Percentiles rank a stretch among this genome's conserved stretches.
Conservation (phyloP, 495 filamentous ascomycete species). For the Hyaloscypha bicolor region DNA sequence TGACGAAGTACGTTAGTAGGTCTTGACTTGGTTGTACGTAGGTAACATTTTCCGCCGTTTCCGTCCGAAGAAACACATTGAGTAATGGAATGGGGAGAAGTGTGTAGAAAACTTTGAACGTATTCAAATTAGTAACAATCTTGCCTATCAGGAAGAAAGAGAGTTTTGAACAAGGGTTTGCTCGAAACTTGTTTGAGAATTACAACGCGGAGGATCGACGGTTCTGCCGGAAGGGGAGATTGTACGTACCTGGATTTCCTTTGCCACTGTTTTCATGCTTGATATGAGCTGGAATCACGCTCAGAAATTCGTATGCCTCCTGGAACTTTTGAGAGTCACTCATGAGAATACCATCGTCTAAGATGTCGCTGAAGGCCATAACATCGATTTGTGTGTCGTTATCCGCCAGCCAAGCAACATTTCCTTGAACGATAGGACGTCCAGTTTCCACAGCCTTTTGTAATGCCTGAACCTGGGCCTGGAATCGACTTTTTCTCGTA, state of each 20-base stretch:
- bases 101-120: conserved; percentile 25
- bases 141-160: not conserved
- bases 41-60: not conserved
- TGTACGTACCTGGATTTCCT: conserved; percentile 27
- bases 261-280: conserved; percentile 29
- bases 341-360: conserved; percentile 26
- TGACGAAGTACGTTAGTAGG: conserved; percentile 17
- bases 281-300: conserved; percentile 27
- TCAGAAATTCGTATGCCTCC: conserved; percentile 29
- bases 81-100: conserved; percentile 33
- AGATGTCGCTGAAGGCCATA: conserved; percentile 29
- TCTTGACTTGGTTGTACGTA: not conserved
- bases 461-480: conserved; percentile 22
- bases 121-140: not conserved
- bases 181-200: not conserved
- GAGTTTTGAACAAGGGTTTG: no score
- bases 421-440: not conserved
- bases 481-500: not conserved
- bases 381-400: conserved; percentile 21
- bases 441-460: conserved; percentile 18
- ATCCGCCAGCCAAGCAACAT: not conserved
- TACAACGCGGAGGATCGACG: not conserved
- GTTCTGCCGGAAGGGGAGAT: not conserved
- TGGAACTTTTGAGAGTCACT: conserved; percentile 23
- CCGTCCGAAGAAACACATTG: conserved; percentile 10